phyloP scores from a whole-genome alignment of 352 stramenopile genomes.

The Pythium periplocum region DNA sequence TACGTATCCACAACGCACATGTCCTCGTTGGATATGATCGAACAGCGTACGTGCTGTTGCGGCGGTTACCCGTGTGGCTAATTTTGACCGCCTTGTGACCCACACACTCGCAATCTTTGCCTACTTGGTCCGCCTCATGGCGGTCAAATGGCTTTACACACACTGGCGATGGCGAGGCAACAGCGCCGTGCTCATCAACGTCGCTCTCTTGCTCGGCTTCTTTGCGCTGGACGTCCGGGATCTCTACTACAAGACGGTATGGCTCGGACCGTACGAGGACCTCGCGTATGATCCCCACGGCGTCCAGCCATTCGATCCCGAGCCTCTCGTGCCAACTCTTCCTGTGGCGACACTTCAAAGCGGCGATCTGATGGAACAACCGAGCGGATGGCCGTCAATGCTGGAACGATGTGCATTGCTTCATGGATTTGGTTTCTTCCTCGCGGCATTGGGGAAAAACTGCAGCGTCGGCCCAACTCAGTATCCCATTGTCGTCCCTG shows the following conservation, averaged over 20 bases:
- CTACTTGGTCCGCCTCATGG: too few species aligned
- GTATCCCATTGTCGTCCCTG: neutral
- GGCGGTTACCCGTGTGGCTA: too few species aligned
- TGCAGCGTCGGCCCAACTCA: slow-evolving; percentile 1
- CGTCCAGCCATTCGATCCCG: slow-evolving; percentile 3
- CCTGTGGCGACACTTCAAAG: neutral
- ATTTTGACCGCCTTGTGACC: too few species aligned
- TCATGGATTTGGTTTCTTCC: slow-evolving; percentile 2
- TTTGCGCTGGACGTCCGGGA: slow-evolving; percentile 10
- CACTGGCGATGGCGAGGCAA: too few species aligned
- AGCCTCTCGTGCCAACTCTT: neutral
- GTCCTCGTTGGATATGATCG: too few species aligned
- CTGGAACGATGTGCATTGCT: slow-evolving; percentile 2
- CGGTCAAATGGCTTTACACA: too few species aligned
- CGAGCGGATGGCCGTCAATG: slow-evolving; percentile 10
- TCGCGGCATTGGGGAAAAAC: slow-evolving; percentile 8
- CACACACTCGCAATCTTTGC: too few species aligned
- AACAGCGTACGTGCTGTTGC: too few species aligned
- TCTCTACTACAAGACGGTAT: slow-evolving; percentile 14
- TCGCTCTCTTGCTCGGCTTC: slow-evolving; percentile 4
- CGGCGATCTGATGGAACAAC: neutral
- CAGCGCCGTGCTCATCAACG: neutral
- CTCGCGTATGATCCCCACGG: slow-evolving; percentile 3
- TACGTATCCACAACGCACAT: too few species aligned
- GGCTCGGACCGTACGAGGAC: slow-evolving; percentile 10